Percentiles rank a stretch among this genome's conserved stretches.
phyloP scores from a whole-genome alignment of 2,329 filamentous ascomycete species.

The Fusarium austroafricanum region DNA sequence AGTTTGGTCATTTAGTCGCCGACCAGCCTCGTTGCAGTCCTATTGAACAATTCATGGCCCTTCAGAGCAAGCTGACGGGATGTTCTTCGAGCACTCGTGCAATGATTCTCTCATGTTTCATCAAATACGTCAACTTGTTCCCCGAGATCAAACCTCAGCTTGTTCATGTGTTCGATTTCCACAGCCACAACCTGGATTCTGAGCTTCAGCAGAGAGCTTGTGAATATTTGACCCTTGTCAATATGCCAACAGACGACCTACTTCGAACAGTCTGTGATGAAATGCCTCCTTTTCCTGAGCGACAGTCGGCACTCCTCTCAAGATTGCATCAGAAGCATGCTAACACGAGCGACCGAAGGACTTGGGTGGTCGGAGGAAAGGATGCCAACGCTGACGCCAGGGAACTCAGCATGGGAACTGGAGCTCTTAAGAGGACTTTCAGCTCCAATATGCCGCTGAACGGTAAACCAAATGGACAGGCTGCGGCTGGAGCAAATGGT shows the following conservation, averaged over 20 bases:
- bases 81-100: slow-evolving; percentile 91
- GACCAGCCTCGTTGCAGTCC: slow-evolving; percentile 93
- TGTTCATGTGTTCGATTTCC: slow-evolving; percentile 87
- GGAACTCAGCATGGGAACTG: slow-evolving; percentile 84
- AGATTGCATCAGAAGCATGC: slow-evolving; percentile 94
- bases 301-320: slow-evolving; percentile 90
- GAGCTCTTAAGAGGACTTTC: slow-evolving; percentile 87
- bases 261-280: slow-evolving; percentile 95
- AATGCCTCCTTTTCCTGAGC: slow-evolving; percentile 97
- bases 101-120: slow-evolving; percentile 93
- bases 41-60: slow-evolving; percentile 94
- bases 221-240: slow-evolving; percentile 90
- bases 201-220: slow-evolving; percentile 96
- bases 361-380: slow-evolving; percentile 98
- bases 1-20: slow-evolving; percentile 96
- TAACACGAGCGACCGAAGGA: slow-evolving; percentile 92
- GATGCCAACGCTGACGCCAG: slow-evolving; percentile 86
- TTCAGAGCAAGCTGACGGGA: slow-evolving; percentile 88
- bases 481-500: slow-evolving; percentile 63
- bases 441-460: slow-evolving; percentile 68
- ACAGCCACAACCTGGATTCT: slow-evolving; percentile 93
- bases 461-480: slow-evolving; percentile 58
- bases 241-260: slow-evolving; percentile 87
- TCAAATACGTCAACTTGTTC: slow-evolving; percentile 98
- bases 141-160: slow-evolving; percentile 98